Percentiles rank a stretch among this genome's conserved stretches.
These are phyloP conservation scores for Leptomonas pyrrhocoris DNA, from an alignment of 208 protist species.

Conservation along the genomic window DNA sequence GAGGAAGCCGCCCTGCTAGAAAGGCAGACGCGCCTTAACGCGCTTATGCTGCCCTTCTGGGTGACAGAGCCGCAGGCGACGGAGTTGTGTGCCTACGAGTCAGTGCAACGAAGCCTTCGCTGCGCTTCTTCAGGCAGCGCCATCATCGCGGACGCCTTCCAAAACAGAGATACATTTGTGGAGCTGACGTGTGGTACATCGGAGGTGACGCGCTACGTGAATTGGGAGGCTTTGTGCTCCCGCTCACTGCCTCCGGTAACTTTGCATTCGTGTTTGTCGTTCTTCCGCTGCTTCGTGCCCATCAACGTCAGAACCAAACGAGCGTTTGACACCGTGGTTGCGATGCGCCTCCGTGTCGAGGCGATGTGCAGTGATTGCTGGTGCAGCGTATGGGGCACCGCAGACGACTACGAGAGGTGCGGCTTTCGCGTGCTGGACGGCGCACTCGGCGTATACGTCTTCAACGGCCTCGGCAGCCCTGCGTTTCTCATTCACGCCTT, in stretches of 20 bases:
- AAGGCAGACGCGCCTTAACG: not conserved
- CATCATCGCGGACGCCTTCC: constrained; percentile 29
- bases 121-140: not conserved
- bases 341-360: constrained; percentile 47
- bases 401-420: constrained; percentile 45
- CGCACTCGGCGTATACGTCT: constrained; percentile 55
- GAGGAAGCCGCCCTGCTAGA: constrained; percentile 14
- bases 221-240: constrained; percentile 10
- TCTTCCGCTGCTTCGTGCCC: constrained; percentile 57
- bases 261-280: constrained; percentile 15
- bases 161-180: not conserved
- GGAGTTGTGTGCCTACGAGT: not conserved
- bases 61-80: constrained; percentile 27
- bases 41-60: constrained; percentile 65
- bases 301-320: constrained; percentile 52
- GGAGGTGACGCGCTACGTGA: constrained; percentile 3
- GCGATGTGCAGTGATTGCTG: constrained; percentile 45
- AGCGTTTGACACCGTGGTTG: constrained; percentile 36
- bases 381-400: constrained; percentile 75
- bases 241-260: no score
- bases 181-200: constrained; percentile 4
- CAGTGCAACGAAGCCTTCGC: not conserved
- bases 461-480: constrained; percentile 55
- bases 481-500: constrained; percentile 59
- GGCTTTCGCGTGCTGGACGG: constrained; percentile 41